Conservation (phyloP, 371 early-diverging fungal species). For the Apophysomyces elegans region DNA sequence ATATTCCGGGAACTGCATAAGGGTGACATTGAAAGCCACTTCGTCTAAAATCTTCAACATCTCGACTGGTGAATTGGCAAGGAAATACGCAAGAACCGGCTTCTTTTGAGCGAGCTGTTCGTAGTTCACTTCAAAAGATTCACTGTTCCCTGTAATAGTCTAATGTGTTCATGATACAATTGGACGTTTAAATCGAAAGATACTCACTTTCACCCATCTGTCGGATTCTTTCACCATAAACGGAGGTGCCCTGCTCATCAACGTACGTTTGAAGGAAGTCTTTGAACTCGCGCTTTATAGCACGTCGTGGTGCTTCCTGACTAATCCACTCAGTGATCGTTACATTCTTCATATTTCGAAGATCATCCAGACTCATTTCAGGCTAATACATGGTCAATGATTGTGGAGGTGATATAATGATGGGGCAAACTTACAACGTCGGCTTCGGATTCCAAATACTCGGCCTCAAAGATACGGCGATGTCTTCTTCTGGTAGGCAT, state of each 20-base stretch:
- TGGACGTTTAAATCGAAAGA: not conserved
- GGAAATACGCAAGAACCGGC: conserved; percentile 83
- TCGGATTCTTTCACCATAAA: conserved; percentile 92
- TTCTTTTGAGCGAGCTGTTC: conserved; percentile 78
- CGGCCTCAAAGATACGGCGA: conserved; percentile 60
- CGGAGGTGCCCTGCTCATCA: conserved; percentile 84
- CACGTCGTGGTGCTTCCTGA: conserved; percentile 77
- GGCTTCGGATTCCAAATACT: conserved; percentile 45
- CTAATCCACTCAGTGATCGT: conserved; percentile 83
- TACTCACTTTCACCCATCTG: conserved; percentile 83
- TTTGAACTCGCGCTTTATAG: conserved; percentile 86
- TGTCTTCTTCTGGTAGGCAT: conserved; percentile 65
- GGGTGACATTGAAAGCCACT: conserved; percentile 90
- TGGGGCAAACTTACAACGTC: not conserved
- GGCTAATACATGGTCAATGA: conserved; percentile 28
- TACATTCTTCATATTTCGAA: conserved; percentile 52
- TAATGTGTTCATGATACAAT: not conserved
- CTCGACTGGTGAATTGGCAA: conserved; percentile 87
- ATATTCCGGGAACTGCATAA: conserved; percentile 92
- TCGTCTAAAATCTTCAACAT: conserved; percentile 92
- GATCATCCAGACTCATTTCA: conserved; percentile 57
- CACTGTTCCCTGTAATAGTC: conserved; percentile 69
- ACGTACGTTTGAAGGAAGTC: conserved; percentile 87
- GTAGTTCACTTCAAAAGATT: conserved; percentile 90
- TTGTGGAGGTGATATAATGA: not conserved